Evolutionary conservation across 1,284 basidiomycete species (phyloP), one percentile per base, ranked within the genome.

Genomic region (Taiwanofungus camphoratus): DNA sequence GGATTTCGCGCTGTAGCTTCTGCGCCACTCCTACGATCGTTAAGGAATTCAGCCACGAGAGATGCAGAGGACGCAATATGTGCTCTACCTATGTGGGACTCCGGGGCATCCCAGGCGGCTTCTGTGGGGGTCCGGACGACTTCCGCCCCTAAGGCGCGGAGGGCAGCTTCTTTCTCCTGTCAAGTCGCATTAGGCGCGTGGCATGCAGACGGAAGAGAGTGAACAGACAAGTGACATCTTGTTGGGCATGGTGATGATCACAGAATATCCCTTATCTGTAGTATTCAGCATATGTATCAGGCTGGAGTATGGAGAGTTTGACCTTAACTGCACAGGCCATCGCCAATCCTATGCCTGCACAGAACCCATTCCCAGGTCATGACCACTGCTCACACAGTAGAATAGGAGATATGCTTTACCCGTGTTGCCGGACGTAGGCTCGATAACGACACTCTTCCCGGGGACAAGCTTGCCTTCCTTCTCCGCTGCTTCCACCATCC

Each of bases 401-500:
- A 27, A 33, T 21, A 29, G 13, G 8, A 18, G 8, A 19, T 2
- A 18, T 12, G 3, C 5, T 76, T 49, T 60, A 86, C 92, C 92
- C n/a, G 92, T 96, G 61, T 97, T 97, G 15, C 93, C 93, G 20
- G 90, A 87, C 3, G 89, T 91, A 0, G 93, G 91, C 61, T 98
- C 95, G 53, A 98, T 93, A 49, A 98, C 83, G 42, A 96, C 79
- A 54, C 88, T 92, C 66, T 92, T 75, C 4, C 94, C 93, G 1
- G 90, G 90, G 36, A 92, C 76, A 33, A 98, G 78, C 41, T 72
- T 81, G 22, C 94, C 94, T 35, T 91, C 83, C 48, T 74, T 74
- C 70, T 99, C 95, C 5, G 95, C 95, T 19, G 84, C 77, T 53
- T 92, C 83, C 2, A 98, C 81, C 95, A 99, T 99, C n/a, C 91